Evolutionary conservation across 2,329 filamentous ascomycete genomes (phyloP), one percentile per base, ranked within the genome.

Genomic region (Thelonectria olida): DNA sequence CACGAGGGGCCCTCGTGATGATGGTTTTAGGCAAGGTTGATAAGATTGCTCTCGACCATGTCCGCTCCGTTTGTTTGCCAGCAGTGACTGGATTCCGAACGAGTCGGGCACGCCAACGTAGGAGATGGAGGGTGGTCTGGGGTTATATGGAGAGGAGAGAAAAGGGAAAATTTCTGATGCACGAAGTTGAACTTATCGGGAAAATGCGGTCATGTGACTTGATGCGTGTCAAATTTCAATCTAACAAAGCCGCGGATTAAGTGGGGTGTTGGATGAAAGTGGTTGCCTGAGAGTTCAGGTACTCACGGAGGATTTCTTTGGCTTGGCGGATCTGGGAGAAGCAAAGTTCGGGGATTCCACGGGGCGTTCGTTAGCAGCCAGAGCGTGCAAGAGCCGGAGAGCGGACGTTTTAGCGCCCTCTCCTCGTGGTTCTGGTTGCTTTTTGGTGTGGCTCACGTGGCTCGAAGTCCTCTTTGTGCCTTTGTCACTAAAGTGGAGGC

Each of bases 1-100:
- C 84, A 75, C 84, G 76, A 83, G 84, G 84, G 85, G 85, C 85
- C 84, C 86, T 88, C 86, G 84, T 87, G 85, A 87, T 82, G 79
- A 88, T 88, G 86, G 86, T 88, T 88, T 88, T 88, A 83, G 81
- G 80, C 84, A 87, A 86, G 80, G 84, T 84, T 81, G 66, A 73
- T 67, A 74, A 76, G 76, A 76, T 85, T 80, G 67, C 73, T 88
- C 85, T 88, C 74, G 85, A 86, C 85, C 80, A n/a, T 83, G 81
- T 60, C 76, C 82, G 81, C 82, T 79, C 78, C 78, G 76, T 44
- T 81, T 80, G 80, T 28, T 52, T 71, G 67, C 76, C 84, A 84
- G 82, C 72, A 76, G 74, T 75, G 72, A 69, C 69, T 27, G 63
- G 64, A 54, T 54, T 67, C 72, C 67, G 74, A 61, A 67, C 69